A percentile compares a stretch with the other conserved stretches of the same genome.
Conservation (phyloP, 805 yeast species). For the Hyphopichia homilentoma region DNA sequence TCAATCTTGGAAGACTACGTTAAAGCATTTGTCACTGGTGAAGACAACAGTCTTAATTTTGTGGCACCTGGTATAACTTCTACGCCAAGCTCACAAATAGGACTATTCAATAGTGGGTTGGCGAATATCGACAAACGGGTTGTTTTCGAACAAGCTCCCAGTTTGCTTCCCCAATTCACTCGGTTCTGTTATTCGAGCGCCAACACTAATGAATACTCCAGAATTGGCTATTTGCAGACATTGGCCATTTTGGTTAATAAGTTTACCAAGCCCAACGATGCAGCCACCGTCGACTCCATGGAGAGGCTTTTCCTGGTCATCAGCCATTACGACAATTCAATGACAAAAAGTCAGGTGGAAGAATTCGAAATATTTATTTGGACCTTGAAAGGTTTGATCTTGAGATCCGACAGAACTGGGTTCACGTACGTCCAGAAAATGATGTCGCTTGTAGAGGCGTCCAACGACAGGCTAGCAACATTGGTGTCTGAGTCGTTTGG, state of each 20-base stretch:
- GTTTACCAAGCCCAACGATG: slow-evolving; percentile 15
- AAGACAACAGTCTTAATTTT: slow-evolving; percentile 5
- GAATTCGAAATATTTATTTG: slow-evolving; percentile 60
- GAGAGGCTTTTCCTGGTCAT: slow-evolving; percentile 6
- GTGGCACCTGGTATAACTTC: slow-evolving; percentile 7
- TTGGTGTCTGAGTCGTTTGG: slow-evolving; percentile 53
- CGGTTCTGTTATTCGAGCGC: slow-evolving; percentile 6
- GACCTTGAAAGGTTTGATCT: slow-evolving; percentile 66
- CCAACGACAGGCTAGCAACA: slow-evolving; percentile 19
- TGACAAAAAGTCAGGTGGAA: slow-evolving; percentile 5
- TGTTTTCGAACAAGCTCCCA: no score
- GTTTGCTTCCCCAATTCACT: slow-evolving; percentile 8
- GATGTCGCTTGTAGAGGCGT: slow-evolving; percentile 23
- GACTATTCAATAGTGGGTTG: slow-evolving; percentile 43
- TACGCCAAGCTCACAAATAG: slow-evolving; percentile 25
- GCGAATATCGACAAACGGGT: slow-evolving; percentile 49
- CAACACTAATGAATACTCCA: slow-evolving; percentile 24
- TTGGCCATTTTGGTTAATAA: slow-evolving; percentile 53
- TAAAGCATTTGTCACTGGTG: slow-evolving; percentile 29
- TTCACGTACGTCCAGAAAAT: slow-evolving; percentile 16
- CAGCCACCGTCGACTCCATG: slow-evolving; percentile 5
- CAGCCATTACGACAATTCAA: neutral
- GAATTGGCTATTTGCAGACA: slow-evolving; percentile 55
- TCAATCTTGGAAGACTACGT: slow-evolving; percentile 36
- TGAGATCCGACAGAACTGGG: slow-evolving; percentile 48